A percentile compares a stretch with the other conserved stretches of the same genome.
These are phyloP conservation scores for Beauveria sp. DNA, from an alignment of 2,329 filamentous ascomycete genomes.

Conservation along the genomic window DNA sequence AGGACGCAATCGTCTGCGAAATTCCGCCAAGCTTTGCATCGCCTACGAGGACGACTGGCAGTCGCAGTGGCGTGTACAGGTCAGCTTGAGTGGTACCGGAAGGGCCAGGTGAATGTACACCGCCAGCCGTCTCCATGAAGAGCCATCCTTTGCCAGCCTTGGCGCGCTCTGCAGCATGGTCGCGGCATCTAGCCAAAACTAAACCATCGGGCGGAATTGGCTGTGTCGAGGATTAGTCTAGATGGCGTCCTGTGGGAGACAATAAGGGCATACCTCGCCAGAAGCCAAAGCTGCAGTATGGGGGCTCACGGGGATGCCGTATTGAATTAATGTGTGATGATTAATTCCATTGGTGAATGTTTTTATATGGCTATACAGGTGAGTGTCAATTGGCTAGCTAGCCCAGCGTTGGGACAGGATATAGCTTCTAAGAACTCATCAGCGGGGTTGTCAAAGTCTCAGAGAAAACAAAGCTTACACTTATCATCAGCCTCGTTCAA, in stretches of 20 bases:
- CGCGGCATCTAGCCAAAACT: constrained; percentile 41
- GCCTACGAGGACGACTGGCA: constrained; percentile 66
- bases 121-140: constrained; percentile 74
- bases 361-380: constrained; percentile 51
- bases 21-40: constrained; percentile 74
- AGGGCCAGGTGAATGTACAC: constrained; percentile 71
- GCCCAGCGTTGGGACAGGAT: neutral
- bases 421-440: constrained; percentile 1
- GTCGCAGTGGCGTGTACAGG: constrained; percentile 64
- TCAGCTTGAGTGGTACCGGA: constrained; percentile 72
- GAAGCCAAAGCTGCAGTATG: constrained; percentile 58
- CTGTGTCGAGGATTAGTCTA: constrained; percentile 24
- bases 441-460: neutral
- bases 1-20: constrained; percentile 70
- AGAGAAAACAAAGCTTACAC: constrained; percentile 34
- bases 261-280: constrained; percentile 29
- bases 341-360: constrained; percentile 46
- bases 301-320: constrained; percentile 66
- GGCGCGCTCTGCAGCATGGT: constrained; percentile 36
- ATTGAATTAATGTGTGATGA: constrained; percentile 58
- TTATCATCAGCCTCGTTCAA: constrained; percentile 60
- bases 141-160: constrained; percentile 44
- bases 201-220: constrained; percentile 41
- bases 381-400: neutral
- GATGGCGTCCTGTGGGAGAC: neutral